A percentile compares a stretch with the other conserved stretches of the same genome.
Conservation (phyloP, 345 rosid genomes). For the Syzygium aqueum region DNA sequence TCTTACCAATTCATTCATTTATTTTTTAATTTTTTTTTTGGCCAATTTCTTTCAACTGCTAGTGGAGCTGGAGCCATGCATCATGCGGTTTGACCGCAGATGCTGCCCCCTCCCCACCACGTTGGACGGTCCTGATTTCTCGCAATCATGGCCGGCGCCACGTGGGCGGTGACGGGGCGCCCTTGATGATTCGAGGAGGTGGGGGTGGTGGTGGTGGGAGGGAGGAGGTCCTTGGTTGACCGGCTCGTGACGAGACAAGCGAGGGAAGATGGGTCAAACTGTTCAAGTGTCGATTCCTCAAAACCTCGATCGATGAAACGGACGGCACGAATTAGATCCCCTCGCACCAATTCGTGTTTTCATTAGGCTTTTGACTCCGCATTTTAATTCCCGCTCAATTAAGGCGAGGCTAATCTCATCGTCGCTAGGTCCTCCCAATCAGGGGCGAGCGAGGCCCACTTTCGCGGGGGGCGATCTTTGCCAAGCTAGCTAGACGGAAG, state of each 20-base stretch:
- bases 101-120: neutral
- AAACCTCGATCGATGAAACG: neutral
- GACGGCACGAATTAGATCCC: neutral
- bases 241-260: neutral
- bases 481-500: no score
- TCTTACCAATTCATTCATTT: neutral
- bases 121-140: neutral
- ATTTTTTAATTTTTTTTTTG: no score
- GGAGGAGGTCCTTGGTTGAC: neutral
- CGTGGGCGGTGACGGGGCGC: neutral
- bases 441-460: no score
- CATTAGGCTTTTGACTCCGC: neutral
- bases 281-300: neutral
- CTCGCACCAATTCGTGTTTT: neutral
- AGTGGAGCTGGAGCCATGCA: neutral
- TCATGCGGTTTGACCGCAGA: neutral
- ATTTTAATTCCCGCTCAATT: neutral
- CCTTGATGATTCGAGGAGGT: neutral
- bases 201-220: no score
- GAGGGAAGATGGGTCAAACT: neutral
- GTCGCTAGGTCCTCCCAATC: no score
- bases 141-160: neutral
- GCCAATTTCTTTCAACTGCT: neutral
- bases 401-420: no score
- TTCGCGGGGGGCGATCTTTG: no score